Percentiles rank a stretch among this genome's conserved stretches.
Conservation (phyloP, 1,284 basidiomycete species). For the Ganoderma lingzhi region DNA sequence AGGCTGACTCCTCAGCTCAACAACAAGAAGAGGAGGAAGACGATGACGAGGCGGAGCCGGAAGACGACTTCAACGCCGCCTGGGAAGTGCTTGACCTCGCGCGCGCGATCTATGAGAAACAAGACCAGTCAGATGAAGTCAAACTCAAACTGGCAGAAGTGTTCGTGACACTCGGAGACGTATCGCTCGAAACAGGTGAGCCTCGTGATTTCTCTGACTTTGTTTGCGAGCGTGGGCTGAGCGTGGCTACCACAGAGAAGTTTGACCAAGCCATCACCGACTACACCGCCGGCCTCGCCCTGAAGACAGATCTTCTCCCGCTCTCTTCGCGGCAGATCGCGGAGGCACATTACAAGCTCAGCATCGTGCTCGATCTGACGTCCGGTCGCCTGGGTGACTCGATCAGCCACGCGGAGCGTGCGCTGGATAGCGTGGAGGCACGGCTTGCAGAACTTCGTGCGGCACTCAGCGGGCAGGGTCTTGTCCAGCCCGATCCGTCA, state of each 20-base stretch:
- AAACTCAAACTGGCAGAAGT: conserved; percentile 86
- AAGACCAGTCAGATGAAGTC: conserved; percentile 63
- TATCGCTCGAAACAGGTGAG: conserved; percentile 89
- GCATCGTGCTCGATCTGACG: conserved; percentile 88
- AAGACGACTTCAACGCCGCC: conserved; percentile 94
- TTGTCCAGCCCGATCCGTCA: conserved; percentile 36
- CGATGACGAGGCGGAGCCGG: conserved; percentile 76
- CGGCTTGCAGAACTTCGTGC: conserved; percentile 71
- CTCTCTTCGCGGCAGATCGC: conserved; percentile 86
- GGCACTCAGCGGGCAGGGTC: conserved; percentile 54
- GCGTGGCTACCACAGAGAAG: conserved; percentile 69
- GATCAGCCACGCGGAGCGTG: conserved; percentile 80
- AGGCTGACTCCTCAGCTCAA: conserved; percentile 53
- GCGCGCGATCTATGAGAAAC: conserved; percentile 81
- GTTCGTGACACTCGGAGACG: conserved; percentile 86
- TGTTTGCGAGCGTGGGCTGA: neutral
- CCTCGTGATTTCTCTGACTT: conserved; percentile 7
- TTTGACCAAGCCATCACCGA: conserved; percentile 91
- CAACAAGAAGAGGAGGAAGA: conserved; percentile 62
- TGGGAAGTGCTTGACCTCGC: conserved; percentile 95
- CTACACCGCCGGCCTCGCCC: conserved; percentile 75
- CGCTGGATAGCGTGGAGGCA: conserved; percentile 76
- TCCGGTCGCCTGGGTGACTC: conserved; percentile 82
- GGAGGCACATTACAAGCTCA: conserved; percentile 90
- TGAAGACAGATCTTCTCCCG: conserved; percentile 79